Evolutionary conservation across 2,329 filamentous ascomycete species (phyloP), one percentile per base, ranked within the genome.

Genomic region (Ophiosphaerella korrae): DNA sequence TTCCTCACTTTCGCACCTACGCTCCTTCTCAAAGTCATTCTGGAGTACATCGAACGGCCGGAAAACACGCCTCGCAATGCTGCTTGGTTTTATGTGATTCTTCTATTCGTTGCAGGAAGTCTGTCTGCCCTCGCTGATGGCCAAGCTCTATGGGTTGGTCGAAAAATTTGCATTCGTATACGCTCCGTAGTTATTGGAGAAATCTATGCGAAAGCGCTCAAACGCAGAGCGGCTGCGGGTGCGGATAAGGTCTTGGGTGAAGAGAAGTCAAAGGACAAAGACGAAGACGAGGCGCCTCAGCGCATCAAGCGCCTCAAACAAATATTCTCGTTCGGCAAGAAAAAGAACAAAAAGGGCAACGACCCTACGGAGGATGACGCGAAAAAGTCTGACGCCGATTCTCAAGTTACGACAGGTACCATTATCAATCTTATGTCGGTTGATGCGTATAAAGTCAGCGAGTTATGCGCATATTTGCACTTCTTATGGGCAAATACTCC

Each of bases 351-450:
- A 57, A 67, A 63, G 24, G 60, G 62, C 7, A 74, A 73, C 2
- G 72, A 80, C 50, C 78, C 78, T 48, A 65, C 75, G 29, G 68
- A 73, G 41, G 61, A 68, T 18, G 54, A 56, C 34, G 52, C 59
- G 13, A 61, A 66, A 23, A 64, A 67, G 42, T 55, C 66, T 0
- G 62, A 64, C 12, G 70, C 72, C 13, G 87, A 91, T 55, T 83
- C 88, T 50, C 91, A 96, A 76, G 93, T 92, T 34, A 97, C 94
- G 54, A 82, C 95, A 43, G 94, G 95, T 56, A 96, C 94, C n/a
- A 97, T 99, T 67, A 99, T 99, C 78, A 99, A 97, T 74, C 80
- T 99, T 60, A 99, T 99, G 94, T 95, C 94, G 9, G 95, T 99
- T 35, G 95, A 99, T 78, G 97, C 93, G 41, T 97, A 97, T 84